phyloP scores from a whole-genome alignment of 169 alveolate genomes.

The Plasmodium adleri region DNA sequence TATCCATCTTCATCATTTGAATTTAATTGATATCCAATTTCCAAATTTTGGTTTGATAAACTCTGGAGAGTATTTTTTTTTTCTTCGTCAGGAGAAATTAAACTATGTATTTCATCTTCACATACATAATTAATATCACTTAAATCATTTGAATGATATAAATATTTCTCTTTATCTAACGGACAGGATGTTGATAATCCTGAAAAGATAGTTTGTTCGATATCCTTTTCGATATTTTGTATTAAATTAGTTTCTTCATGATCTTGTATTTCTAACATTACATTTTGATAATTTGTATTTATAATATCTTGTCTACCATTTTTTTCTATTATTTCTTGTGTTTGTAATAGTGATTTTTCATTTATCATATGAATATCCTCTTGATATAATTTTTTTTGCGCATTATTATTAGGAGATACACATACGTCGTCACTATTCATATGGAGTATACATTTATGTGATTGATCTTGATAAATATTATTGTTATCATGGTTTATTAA shows the following conservation, averaged over 20 bases:
- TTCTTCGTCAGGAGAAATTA: constrained; percentile 14
- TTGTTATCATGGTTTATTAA: not conserved
- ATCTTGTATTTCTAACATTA: not conserved
- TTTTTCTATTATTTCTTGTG: too few relatives aligned
- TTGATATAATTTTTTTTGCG: too few relatives aligned
- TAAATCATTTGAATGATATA: not conserved
- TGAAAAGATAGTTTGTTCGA: not conserved
- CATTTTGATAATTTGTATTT: not conserved
- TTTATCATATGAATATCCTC: too few relatives aligned
- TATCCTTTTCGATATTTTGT: not conserved
- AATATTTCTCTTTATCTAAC: not conserved
- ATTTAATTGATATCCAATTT: not conserved
- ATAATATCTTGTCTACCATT: too few relatives aligned
- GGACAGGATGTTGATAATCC: not conserved
- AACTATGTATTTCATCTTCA: not conserved
- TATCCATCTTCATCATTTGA: not conserved
- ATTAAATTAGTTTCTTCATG: not conserved
- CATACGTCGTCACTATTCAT: too few relatives aligned
- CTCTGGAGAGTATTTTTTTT: constrained; percentile 16
- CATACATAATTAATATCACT: constrained; percentile 4
- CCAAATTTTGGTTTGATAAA: constrained; percentile 4
- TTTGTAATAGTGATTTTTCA: too few relatives aligned
- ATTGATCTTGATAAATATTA: too few relatives aligned
- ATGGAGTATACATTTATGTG: too few relatives aligned
- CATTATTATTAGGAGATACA: too few relatives aligned